These are phyloP conservation scores for Colletotrichum limetticola DNA, from an alignment of 2,329 filamentous ascomycete genomes.

Conservation along the genomic window DNA sequence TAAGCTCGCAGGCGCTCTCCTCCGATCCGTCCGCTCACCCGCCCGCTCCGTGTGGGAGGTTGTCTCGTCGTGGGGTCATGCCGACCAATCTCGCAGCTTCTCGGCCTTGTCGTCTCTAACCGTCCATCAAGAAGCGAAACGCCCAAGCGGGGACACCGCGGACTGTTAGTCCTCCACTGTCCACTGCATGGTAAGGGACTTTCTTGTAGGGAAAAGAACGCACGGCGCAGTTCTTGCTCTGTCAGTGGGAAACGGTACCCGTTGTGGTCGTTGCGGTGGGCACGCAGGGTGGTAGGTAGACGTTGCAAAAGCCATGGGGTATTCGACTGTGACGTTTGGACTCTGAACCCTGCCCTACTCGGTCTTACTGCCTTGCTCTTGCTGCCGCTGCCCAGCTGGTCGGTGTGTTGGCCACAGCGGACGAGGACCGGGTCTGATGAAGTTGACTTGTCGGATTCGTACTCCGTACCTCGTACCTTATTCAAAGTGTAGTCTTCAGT, in stretches of 20 bases:
- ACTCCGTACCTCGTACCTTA: conserved; percentile 24
- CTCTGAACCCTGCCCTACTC: not conserved
- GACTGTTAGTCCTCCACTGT: not conserved
- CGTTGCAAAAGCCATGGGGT: not conserved
- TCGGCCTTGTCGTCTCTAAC: not conserved
- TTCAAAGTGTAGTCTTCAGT: not conserved
- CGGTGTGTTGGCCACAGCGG: not conserved
- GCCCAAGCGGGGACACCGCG: conserved; percentile 9
- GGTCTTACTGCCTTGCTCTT: not conserved
- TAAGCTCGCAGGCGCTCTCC: not conserved
- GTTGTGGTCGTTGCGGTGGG: not conserved
- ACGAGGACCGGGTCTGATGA: conserved; percentile 1
- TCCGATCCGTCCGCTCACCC: conserved; percentile 10
- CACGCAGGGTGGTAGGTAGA: not conserved
- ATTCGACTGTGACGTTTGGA: not conserved
- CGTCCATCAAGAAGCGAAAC: conserved; percentile 23
- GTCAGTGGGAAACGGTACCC: not conserved
- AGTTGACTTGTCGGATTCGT: conserved; percentile 25
- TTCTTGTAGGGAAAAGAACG: not conserved
- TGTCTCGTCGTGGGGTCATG: conserved; percentile 2
- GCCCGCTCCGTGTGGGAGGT: conserved; percentile 9
- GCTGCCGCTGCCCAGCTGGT: not conserved
- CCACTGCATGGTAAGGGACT: not conserved
- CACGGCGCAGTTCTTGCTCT: not conserved
- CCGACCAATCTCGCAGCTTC: conserved; percentile 2